Percentiles rank a stretch among this genome's conserved stretches.
Conservation (phyloP, 495 filamentous ascomycete species). For the Hyaloscypha variabilis region DNA sequence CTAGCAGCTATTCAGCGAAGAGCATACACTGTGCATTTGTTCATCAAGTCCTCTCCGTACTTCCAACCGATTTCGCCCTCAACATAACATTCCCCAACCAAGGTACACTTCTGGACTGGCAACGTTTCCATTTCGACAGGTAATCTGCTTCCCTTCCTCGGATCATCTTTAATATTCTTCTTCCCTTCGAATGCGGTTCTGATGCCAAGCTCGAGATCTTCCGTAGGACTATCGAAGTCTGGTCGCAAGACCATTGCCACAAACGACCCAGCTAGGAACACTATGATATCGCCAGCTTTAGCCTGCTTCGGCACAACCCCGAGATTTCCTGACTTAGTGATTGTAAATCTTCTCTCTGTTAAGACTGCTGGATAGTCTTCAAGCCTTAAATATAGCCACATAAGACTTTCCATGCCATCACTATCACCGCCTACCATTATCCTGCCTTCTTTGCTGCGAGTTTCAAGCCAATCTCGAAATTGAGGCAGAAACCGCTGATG, state of each 20-base stretch:
- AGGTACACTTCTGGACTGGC: neutral
- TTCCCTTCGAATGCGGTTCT: neutral
- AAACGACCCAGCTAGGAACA: constrained; percentile 2
- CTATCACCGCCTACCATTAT: neutral
- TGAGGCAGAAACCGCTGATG: neutral
- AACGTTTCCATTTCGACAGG: neutral
- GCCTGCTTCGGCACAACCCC: neutral
- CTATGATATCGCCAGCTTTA: neutral
- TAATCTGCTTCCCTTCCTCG: neutral
- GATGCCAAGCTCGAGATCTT: neutral
- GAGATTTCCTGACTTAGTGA: neutral
- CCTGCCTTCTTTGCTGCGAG: neutral
- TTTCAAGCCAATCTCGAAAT: neutral
- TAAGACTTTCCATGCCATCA: constrained; percentile 4
- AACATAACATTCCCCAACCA: neutral
- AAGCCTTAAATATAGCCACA: neutral
- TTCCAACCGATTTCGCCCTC: neutral
- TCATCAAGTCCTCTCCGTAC: neutral
- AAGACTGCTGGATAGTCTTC: neutral
- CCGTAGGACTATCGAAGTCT: neutral
- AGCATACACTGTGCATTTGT: neutral
- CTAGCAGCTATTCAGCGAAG: constrained; percentile 6
- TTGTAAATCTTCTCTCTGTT: neutral
- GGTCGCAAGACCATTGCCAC: neutral
- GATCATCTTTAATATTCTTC: neutral